A percentile compares a stretch with the other conserved stretches of the same genome.
Evolutionary conservation across 2,329 filamentous ascomycete species (phyloP).

Genomic region (Penicillium sp.): DNA sequence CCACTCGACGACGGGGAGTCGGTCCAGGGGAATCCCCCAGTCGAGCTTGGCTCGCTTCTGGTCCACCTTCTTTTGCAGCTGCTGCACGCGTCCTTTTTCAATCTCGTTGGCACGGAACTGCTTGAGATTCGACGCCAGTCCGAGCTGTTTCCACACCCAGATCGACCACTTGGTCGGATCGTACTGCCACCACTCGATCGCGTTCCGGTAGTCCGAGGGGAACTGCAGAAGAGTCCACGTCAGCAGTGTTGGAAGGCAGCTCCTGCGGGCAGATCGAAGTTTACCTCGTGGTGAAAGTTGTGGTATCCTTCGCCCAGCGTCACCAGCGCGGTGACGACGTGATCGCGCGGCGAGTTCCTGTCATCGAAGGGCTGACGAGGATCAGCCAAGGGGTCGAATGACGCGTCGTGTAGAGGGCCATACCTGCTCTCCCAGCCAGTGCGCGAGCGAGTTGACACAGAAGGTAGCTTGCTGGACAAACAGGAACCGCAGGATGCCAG

Average conservation of each 20-base stretch:
- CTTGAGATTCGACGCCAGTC: constrained; percentile 82
- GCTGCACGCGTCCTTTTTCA: constrained; percentile 85
- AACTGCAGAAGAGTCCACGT: no score
- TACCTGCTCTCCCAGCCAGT: constrained; percentile 89
- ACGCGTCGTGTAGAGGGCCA: no score
- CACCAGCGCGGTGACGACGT: constrained; percentile 79
- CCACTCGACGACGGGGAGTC: constrained; percentile 81
- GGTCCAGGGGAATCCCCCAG: constrained; percentile 82
- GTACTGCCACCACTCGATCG: constrained; percentile 87
- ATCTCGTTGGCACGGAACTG: constrained; percentile 90
- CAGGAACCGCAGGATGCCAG: constrained; percentile 80
- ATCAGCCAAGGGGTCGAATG: no score
- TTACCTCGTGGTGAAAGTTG: constrained; percentile 97
- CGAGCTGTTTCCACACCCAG: constrained; percentile 78
- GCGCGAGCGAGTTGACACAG: constrained; percentile 86
- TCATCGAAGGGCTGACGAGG: constrained; percentile 93
- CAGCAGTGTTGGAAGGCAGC: no score
- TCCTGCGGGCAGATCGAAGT: no score
- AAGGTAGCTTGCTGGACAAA: constrained; percentile 90
- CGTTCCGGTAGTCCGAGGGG: constrained; percentile 88
- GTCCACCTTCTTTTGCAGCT: constrained; percentile 88
- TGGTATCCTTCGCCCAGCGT: constrained; percentile 88
- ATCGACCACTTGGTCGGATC: constrained; percentile 91
- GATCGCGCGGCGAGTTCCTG: constrained; percentile 85
- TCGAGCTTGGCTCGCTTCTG: constrained; percentile 78